phyloP scores from a whole-genome alignment of 2,329 filamentous ascomycete species.

The Sphaerulina populicola region DNA sequence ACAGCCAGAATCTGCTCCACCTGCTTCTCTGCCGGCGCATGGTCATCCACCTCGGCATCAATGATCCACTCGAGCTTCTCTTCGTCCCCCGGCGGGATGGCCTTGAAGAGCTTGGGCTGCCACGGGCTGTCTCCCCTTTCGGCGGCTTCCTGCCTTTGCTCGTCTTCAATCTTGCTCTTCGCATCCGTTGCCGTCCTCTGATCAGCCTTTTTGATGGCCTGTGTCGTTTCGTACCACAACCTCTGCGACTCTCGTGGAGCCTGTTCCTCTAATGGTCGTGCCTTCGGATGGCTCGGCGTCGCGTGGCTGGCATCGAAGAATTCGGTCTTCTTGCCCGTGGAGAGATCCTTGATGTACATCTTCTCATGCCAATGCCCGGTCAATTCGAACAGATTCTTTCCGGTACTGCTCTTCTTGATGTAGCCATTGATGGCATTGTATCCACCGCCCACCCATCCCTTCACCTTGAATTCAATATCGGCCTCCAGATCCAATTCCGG shows the following conservation, averaged over 20 bases:
- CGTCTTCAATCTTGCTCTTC: constrained; percentile 92
- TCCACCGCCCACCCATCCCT: constrained; percentile 90
- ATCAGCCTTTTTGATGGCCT: constrained; percentile 74
- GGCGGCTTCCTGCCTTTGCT: constrained; percentile 80
- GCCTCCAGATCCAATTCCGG: constrained; percentile 78
- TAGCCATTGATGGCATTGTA: constrained; percentile 92
- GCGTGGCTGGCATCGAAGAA: constrained; percentile 80
- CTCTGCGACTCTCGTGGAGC: constrained; percentile 81
- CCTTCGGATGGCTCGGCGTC: constrained; percentile 64
- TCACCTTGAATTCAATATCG: constrained; percentile 97
- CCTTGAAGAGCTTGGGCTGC: constrained; percentile 77
- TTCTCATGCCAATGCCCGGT: constrained; percentile 90
- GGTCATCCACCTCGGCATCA: constrained; percentile 64
- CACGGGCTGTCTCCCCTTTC: constrained; percentile 73
- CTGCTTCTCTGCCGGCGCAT: constrained; percentile 56
- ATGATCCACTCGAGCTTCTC: constrained; percentile 94
- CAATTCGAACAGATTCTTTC: constrained; percentile 81
- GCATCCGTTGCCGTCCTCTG: constrained; percentile 87
- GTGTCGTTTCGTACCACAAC: constrained; percentile 73
- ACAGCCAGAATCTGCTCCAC: constrained; percentile 78
- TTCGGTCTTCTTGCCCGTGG: constrained; percentile 76
- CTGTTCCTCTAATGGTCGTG: constrained; percentile 76
- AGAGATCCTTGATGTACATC: constrained; percentile 81
- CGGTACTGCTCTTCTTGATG: constrained; percentile 81
- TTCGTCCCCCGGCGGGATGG: constrained; percentile 54